phyloP scores from a whole-genome alignment of 1,284 basidiomycete species.

The Ustilago shanxiensis region DNA sequence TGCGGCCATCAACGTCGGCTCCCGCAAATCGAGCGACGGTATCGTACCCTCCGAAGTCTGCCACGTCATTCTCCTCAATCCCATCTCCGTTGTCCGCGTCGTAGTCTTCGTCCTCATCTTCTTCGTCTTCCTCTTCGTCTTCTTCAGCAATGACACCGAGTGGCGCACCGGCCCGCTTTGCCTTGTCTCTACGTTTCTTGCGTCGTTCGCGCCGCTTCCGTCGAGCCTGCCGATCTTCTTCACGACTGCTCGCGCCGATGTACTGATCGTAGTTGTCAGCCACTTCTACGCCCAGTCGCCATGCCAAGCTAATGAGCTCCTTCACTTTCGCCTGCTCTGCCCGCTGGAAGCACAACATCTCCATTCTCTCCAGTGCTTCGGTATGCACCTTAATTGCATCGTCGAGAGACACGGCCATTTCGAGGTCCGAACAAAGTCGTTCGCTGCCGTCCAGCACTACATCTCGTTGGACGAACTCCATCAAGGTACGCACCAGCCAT shows the following conservation, averaged over 20 bases:
- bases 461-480: slow-evolving; percentile 37
- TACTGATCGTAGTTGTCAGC: slow-evolving; percentile 37
- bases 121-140: slow-evolving; percentile 45
- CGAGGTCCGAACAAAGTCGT: slow-evolving; percentile 19
- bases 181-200: slow-evolving; percentile 35
- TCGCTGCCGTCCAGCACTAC: slow-evolving; percentile 19
- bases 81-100: slow-evolving; percentile 14
- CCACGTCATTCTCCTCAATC: neutral
- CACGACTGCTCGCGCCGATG: slow-evolving; percentile 31
- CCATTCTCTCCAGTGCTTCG: slow-evolving; percentile 27
- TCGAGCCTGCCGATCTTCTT: slow-evolving; percentile 36
- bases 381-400: slow-evolving; percentile 28
- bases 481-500: slow-evolving; percentile 43
- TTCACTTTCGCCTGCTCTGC: slow-evolving; percentile 30
- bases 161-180: slow-evolving; percentile 28
- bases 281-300: slow-evolving; percentile 34
- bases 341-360: slow-evolving; percentile 41
- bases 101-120: slow-evolving; percentile 31
- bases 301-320: slow-evolving; percentile 27
- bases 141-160: slow-evolving; percentile 43
- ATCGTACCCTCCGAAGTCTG: neutral
- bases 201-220: slow-evolving; percentile 35
- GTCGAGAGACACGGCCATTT: slow-evolving; percentile 30
- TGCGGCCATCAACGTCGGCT: neutral
- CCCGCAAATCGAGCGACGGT: neutral